Conservation (phyloP, 139 green algal species). For the Coccomyxa sp. region DNA sequence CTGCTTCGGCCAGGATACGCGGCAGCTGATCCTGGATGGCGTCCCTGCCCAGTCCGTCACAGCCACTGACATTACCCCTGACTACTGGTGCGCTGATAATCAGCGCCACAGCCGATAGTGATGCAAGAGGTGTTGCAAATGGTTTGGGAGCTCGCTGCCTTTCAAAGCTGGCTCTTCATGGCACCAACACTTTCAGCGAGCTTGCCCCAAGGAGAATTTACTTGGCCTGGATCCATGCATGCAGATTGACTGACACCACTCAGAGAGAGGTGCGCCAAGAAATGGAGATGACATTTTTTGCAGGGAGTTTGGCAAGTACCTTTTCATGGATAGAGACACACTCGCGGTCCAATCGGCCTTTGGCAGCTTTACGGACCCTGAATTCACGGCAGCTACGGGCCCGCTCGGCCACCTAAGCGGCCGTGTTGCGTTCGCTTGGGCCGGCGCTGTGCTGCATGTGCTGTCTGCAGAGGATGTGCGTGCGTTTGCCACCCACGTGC, state of each 20-base stretch:
- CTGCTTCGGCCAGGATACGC: slow-evolving; percentile 12
- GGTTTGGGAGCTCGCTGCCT: not conserved
- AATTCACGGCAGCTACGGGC: not conserved
- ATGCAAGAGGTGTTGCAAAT: not conserved
- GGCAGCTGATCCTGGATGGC: slow-evolving; percentile 8
- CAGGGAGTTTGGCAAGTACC: slow-evolving; percentile 8
- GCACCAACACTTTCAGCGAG: not conserved
- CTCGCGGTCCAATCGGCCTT: not conserved
- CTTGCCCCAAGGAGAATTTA: not conserved
- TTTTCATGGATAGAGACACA: slow-evolving; percentile 4
- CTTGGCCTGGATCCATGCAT: no score
- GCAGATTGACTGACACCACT: not conserved
- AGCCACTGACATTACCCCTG: slow-evolving; percentile 1
- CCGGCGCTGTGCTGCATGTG: slow-evolving; percentile 13
- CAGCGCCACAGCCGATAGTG: not conserved
- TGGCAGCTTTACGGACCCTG: slow-evolving; percentile 9
- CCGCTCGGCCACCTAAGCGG: not conserved
- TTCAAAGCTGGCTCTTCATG: not conserved
- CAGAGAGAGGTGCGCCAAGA: not conserved
- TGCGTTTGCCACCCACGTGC: not conserved
- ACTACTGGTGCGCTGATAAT: slow-evolving; percentile 11
- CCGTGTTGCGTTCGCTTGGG: not conserved
- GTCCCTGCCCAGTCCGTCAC: not conserved
- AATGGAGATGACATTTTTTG: not conserved
- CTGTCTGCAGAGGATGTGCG: slow-evolving; percentile 1